Conservation (phyloP, 148 eudicot species). For the Chenopodium berlandieri region DNA sequence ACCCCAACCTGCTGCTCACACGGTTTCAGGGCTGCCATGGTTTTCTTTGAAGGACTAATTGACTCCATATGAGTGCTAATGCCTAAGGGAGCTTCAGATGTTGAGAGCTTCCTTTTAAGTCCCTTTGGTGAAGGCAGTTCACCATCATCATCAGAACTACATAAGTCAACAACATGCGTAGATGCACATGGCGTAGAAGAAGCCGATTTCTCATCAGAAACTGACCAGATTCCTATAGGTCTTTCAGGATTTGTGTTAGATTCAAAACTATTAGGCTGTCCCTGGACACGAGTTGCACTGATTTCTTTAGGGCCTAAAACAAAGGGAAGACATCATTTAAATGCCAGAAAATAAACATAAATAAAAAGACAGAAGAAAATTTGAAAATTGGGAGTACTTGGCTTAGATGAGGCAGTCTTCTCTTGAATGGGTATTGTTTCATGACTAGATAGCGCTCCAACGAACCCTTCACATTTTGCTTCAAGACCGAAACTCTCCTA, state of each 20-base stretch:
- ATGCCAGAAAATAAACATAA: not conserved
- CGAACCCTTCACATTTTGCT: not conserved
- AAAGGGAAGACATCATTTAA: not conserved
- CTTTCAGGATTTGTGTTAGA: not conserved
- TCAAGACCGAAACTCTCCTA: slow-evolving; percentile 8
- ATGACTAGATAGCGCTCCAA: slow-evolving; percentile 7
- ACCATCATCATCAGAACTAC: slow-evolving; percentile 24
- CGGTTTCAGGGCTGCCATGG: slow-evolving; percentile 1
- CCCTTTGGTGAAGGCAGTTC: not conserved
- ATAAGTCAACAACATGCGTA: not conserved
- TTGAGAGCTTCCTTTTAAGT: slow-evolving; percentile 17
- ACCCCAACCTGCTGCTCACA: slow-evolving; percentile 1
- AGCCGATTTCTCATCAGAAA: slow-evolving; percentile 2
- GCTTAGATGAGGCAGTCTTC: slow-evolving; percentile 14
- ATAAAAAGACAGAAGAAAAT: not conserved
- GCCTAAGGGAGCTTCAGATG: not conserved
- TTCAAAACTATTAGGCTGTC: not conserved
- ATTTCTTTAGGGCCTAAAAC: not conserved
- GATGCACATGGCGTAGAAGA: not conserved
- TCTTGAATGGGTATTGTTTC: slow-evolving; percentile 7
- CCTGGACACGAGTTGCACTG: not conserved
- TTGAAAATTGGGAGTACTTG: slow-evolving; percentile 5
- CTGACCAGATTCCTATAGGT: not conserved
- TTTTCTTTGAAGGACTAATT: not conserved
- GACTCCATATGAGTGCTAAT: not conserved